These are phyloP conservation scores for Xylaria cubensis DNA, from an alignment of 495 filamentous ascomycete genomes.

Conservation along the genomic window DNA sequence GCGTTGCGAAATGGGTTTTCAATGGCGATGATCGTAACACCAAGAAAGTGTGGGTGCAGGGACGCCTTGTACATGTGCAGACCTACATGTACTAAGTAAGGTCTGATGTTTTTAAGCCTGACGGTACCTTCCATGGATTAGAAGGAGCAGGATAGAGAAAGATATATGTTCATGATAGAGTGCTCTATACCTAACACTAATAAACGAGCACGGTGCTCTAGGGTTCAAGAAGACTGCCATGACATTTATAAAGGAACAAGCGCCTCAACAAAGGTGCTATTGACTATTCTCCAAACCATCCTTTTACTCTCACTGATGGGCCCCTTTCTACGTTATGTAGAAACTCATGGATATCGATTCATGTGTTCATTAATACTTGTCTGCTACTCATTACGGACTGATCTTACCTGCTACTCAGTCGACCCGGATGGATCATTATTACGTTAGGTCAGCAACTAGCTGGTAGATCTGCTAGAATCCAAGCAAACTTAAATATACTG, in stretches of 20 bases:
- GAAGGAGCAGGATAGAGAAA: background rate
- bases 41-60: slow-evolving; percentile 78
- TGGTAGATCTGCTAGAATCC: background rate
- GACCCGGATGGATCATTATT: background rate
- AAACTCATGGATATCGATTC: background rate
- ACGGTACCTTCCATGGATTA: background rate
- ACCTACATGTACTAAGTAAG: background rate
- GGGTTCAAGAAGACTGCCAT: background rate
- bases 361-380: background rate
- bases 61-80: slow-evolving; percentile 73
- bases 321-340: no score
- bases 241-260: background rate
- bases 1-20: slow-evolving; percentile 87
- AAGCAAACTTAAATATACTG: no score
- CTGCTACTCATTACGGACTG: background rate
- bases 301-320: background rate
- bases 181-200: no score
- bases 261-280: background rate
- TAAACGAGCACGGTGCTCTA: background rate
- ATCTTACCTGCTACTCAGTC: background rate
- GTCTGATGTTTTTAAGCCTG: background rate
- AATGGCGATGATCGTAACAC: slow-evolving; percentile 87
- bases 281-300: background rate
- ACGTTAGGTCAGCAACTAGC: background rate
- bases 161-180: background rate